Percentiles rank a stretch among this genome's conserved stretches.
Evolutionary conservation across 441 rosid genomes (phyloP).

Genomic region (Populus hybrid): DNA sequence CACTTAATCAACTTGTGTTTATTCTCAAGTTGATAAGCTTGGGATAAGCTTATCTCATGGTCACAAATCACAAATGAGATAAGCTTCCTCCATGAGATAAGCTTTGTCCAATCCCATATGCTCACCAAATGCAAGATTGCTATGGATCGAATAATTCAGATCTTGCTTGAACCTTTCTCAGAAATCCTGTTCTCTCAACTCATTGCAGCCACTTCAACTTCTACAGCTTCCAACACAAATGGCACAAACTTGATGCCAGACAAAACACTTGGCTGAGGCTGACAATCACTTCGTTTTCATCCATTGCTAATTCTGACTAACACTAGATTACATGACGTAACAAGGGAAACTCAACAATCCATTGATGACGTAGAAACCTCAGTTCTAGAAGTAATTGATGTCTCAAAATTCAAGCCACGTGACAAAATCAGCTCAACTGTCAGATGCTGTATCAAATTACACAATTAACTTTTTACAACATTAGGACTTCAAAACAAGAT

Average conservation of each 20-base stretch:
- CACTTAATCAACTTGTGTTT: too few relatives aligned
- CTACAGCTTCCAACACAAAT: background rate
- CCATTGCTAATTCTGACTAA: background rate
- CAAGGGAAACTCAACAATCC: background rate
- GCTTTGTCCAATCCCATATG: background rate
- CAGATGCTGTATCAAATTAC: background rate
- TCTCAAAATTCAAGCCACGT: conserved; percentile 19
- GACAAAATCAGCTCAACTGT: conserved; percentile 6
- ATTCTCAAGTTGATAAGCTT: too few relatives aligned
- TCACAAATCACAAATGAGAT: background rate
- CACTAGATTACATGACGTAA: background rate
- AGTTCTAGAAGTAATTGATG: background rate
- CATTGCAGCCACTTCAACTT: background rate
- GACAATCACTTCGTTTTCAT: background rate
- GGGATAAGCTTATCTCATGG: too few relatives aligned
- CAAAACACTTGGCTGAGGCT: background rate
- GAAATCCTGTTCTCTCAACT: background rate
- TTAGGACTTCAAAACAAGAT: background rate
- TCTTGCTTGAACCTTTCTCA: background rate
- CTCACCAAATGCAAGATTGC: background rate
- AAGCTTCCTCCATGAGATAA: background rate
- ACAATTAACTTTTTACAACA: conserved; percentile 7
- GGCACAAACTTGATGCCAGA: background rate
- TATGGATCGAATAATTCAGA: background rate
- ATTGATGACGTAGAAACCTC: background rate